These are phyloP conservation scores for Cladorrhinum samala DNA, from an alignment of 495 filamentous ascomycete genomes.

Conservation along the genomic window DNA sequence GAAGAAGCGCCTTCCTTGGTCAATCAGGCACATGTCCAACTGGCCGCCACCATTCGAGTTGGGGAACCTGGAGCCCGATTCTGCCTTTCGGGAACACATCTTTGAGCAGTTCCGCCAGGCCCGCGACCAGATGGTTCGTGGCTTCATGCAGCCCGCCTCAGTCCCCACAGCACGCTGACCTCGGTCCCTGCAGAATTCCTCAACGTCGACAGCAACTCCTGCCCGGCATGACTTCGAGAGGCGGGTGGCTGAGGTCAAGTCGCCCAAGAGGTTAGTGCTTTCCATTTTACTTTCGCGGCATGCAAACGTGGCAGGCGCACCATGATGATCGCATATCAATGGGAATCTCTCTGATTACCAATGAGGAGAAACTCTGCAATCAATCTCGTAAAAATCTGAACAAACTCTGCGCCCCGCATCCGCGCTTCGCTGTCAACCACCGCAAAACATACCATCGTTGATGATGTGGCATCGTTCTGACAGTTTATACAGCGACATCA, in stretches of 20 bases:
- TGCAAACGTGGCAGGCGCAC: conserved; percentile 19
- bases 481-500: conserved; percentile 68
- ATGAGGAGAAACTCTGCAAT: conserved; percentile 72
- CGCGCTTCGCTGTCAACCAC: conserved; percentile 57
- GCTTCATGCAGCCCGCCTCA: not conserved
- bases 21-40: conserved; percentile 24
- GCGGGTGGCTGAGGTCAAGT: conserved; percentile 77
- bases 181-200: conserved; percentile 49
- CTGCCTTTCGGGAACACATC: conserved; percentile 17
- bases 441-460: not conserved
- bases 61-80: conserved; percentile 14
- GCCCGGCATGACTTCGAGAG: conserved; percentile 67
- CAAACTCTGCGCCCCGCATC: conserved; percentile 7
- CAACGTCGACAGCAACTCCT: conserved; percentile 61
- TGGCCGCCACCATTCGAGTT: conserved; percentile 13
- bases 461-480: conserved; percentile 5
- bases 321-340: conserved; percentile 93
- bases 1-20: conserved; percentile 6
- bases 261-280: conserved; percentile 75
- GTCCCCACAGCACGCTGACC: conserved; percentile 5
- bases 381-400: conserved; percentile 31
- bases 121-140: conserved; percentile 26
- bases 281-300: conserved; percentile 15
- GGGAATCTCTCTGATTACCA: conserved; percentile 99
- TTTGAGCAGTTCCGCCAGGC: conserved; percentile 19